phyloP scores from a whole-genome alignment of 768 basidiomycete species.

The Mycena galericulata region DNA sequence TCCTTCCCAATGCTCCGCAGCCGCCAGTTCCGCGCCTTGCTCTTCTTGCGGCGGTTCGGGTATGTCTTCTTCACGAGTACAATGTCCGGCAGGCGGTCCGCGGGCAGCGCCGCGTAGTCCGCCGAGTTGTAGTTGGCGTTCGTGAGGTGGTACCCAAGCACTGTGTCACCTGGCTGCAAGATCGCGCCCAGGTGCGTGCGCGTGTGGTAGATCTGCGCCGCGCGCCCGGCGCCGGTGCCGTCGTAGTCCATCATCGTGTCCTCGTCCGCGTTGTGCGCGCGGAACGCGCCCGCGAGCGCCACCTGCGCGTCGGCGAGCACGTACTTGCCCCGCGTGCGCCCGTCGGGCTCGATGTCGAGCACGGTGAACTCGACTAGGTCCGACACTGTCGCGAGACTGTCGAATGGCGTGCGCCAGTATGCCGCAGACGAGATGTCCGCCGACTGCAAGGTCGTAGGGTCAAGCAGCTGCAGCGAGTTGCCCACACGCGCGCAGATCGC shows the following conservation, averaged over 20 bases:
- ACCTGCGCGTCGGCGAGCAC: conserved; percentile 89
- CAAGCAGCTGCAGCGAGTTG: conserved; percentile 90
- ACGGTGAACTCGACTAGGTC: conserved; percentile 96
- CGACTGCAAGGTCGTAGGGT: conserved; percentile 86
- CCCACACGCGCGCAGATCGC: conserved; percentile 92
- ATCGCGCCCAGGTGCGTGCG: conserved; percentile 94
- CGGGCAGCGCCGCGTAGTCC: conserved; percentile 76
- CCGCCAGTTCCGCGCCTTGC: conserved; percentile 85
- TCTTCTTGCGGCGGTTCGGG: conserved; percentile 94
- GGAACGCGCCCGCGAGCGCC: conserved; percentile 84
- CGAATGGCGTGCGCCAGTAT: conserved; percentile 95
- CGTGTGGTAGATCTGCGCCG: conserved; percentile 92
- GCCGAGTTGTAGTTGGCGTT: conserved; percentile 95
- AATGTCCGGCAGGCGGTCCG: conserved; percentile 86
- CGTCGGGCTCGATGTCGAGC: conserved; percentile 91
- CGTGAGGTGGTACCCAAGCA: conserved; percentile 89
- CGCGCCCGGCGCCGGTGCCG: conserved; percentile 54
- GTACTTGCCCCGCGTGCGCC: conserved; percentile 74
- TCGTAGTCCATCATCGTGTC: conserved; percentile 74
- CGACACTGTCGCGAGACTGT: conserved; percentile 81
- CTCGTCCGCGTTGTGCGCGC: conserved; percentile 48
- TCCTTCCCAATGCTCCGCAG: conserved; percentile 94
- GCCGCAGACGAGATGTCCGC: conserved; percentile 82
- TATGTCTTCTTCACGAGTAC: conserved; percentile 96
- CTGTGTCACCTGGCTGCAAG: conserved; percentile 95